Base-by-base conservation (phyloP, 768 basidiomycete genomes). In the Lactarius akahatsu region DNA sequence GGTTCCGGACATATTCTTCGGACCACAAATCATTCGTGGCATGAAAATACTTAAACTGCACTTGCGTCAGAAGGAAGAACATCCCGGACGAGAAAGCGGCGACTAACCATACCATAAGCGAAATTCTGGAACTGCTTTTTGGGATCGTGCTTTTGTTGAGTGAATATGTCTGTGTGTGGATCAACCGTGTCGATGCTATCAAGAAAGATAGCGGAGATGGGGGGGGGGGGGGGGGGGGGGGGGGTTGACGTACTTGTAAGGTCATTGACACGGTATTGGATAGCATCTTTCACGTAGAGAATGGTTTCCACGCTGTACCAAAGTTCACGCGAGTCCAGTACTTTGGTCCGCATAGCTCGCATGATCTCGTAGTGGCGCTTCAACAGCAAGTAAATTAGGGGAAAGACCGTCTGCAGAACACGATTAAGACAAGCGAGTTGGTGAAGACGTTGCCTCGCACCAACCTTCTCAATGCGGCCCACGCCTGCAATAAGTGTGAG, bases 391-490 rank as follows among this genome's bases (percentile, higher is more conserved):
- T 66, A 68, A 6, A 69, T 11, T 3, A 72, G n/a, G 11, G 64
- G 70, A 32, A 72, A 63, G 9, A 67, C 30, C 23, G 50, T 55
- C 69, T 70, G 40, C 20, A 43, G 43, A 18, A 55, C 15, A 13
- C 13, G 18, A 15, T 47, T 40, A 3, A 69, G 41, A 28, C n/a
- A 20, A 40, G 57, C 9, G 30, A 11, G 2, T 10, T 41, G 2
- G 1, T 9, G 16, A 8, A 2, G 1, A 13, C 1, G 18, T 6
- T 18, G 3, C 0, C 18, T 41, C 2, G 36, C 57, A 16, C 65
- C 30, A 54, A 76, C 76, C 71, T 71, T 73, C 59, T 77, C 76
- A 6, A 74, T 66, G 20, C 73, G 68, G 3, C 72, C 72, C 4
- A 69, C 61, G 23, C 75, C 76, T 5, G 71, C 62, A 1, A 77